Percentiles rank a stretch among this genome's conserved stretches.
phyloP scores from a whole-genome alignment of 148 eudicot species.

The Cornus suecica region DNA sequence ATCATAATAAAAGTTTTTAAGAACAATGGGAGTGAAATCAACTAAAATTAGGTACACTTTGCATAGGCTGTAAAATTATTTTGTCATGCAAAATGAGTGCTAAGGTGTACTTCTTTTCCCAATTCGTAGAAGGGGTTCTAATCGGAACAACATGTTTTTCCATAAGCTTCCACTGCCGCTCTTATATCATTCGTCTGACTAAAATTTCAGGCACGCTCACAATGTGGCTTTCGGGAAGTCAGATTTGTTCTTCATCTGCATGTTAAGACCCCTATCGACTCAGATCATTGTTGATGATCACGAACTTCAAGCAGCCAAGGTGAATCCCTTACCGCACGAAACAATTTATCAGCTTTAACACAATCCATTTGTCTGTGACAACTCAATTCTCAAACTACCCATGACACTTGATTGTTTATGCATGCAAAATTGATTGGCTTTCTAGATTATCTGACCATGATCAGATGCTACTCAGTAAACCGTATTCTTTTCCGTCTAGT shows the following conservation, averaged over 20 bases:
- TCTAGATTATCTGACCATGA: not conserved
- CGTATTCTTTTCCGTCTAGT: not conserved
- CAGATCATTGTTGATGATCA: slow-evolving; percentile 67
- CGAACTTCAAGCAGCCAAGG: slow-evolving; percentile 86
- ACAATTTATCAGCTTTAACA: not conserved
- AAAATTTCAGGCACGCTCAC: slow-evolving; percentile 66
- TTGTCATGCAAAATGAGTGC: not conserved
- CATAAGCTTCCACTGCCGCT: not conserved
- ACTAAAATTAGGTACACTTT: no score
- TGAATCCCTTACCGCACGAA: slow-evolving; percentile 13
- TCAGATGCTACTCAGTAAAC: not conserved
- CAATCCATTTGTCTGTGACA: not conserved
- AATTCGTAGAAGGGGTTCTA: not conserved
- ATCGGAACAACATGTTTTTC: not conserved
- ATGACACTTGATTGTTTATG: no score
- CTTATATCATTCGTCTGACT: not conserved
- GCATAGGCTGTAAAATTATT: not conserved
- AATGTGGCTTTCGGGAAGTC: slow-evolving; percentile 88
- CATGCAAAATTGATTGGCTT: not conserved
- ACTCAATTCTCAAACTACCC: not conserved
- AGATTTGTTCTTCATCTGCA: slow-evolving; percentile 88
- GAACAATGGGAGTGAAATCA: no score
- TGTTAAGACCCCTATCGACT: slow-evolving; percentile 61
- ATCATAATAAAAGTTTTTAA: no score
- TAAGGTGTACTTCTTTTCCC: not conserved